phyloP scores from a whole-genome alignment of 495 filamentous ascomycete species.

The Penicillium coprophilum region DNA sequence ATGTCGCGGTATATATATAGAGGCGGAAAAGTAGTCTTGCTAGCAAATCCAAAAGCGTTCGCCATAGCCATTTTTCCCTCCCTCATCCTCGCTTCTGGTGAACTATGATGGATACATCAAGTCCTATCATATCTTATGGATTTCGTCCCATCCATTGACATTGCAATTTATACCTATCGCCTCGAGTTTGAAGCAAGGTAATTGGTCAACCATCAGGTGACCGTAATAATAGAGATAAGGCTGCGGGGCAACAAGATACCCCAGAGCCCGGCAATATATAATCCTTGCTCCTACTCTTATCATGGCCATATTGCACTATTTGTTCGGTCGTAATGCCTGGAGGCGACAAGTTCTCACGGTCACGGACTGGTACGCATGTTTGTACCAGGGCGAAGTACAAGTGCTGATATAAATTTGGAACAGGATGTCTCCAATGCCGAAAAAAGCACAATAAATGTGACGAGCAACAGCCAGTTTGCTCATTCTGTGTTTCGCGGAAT shows the following conservation, averaged over 20 bases:
- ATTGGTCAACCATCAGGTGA: constrained; percentile 4
- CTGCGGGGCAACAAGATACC: neutral
- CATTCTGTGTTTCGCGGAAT: constrained; percentile 19
- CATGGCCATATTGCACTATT: neutral
- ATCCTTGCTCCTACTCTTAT: neutral
- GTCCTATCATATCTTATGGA: neutral
- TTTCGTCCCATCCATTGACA: neutral
- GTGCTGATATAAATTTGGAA: neutral
- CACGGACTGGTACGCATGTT: constrained; percentile 20
- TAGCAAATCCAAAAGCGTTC: neutral
- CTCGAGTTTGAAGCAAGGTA: neutral
- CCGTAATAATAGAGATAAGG: neutral
- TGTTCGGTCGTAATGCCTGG: neutral
- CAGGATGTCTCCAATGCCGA: constrained; percentile 30
- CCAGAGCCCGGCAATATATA: neutral
- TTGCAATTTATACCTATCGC: neutral
- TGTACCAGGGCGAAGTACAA: neutral
- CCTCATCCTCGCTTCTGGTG: neutral
- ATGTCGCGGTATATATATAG: neutral
- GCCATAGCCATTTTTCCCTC: neutral
- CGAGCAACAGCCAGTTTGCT: constrained; percentile 23
- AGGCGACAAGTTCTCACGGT: constrained; percentile 23
- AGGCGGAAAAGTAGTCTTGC: neutral
- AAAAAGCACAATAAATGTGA: constrained; percentile 31
- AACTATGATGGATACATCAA: neutral